Evolutionary conservation across 768 basidiomycete genomes (phyloP).

Genomic region (Panus rudis): DNA sequence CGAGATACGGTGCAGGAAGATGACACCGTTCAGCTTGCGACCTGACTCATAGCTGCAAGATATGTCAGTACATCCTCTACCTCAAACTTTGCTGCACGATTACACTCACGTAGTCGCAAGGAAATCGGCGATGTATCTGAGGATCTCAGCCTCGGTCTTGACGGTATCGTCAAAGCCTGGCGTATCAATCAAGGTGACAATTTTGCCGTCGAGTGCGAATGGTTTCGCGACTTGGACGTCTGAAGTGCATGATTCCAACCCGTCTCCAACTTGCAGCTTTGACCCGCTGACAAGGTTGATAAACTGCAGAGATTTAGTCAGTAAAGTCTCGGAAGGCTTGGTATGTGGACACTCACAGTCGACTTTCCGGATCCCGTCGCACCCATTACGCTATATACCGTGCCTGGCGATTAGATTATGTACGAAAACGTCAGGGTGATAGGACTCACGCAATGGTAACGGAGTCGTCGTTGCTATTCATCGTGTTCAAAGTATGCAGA

Average conservation of each 20-base stretch:
- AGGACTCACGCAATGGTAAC: conserved; percentile 9
- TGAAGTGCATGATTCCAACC: conserved; percentile 15
- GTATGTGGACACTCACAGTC: conserved; percentile 7
- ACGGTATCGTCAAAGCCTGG: conserved; percentile 19
- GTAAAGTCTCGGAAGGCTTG: background rate
- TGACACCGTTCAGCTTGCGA: conserved; percentile 13
- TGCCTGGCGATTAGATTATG: background rate
- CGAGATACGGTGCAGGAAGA: conserved; percentile 19
- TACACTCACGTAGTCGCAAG: conserved; percentile 10
- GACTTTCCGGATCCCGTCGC: conserved; percentile 17
- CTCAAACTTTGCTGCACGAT: background rate
- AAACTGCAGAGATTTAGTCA: conserved; percentile 9
- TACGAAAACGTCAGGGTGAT: background rate
- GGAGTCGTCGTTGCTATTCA: conserved; percentile 3
- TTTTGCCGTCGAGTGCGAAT: conserved; percentile 11
- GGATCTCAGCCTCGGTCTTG: conserved; percentile 11
- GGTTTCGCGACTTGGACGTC: conserved; percentile 8
- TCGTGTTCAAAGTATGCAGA: too few relatives aligned
- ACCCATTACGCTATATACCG: conserved; percentile 16
- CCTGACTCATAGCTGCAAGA: conserved; percentile 14
- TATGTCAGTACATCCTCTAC: background rate
- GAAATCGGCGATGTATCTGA: conserved; percentile 9
- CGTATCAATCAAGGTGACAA: conserved; percentile 16
- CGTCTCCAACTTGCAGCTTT: conserved; percentile 8
- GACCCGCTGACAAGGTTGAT: conserved; percentile 17